Evolutionary conservation across 2,329 filamentous ascomycete species (phyloP), one percentile per base, ranked within the genome.

Genomic region (Colletotrichum eremochloae): DNA sequence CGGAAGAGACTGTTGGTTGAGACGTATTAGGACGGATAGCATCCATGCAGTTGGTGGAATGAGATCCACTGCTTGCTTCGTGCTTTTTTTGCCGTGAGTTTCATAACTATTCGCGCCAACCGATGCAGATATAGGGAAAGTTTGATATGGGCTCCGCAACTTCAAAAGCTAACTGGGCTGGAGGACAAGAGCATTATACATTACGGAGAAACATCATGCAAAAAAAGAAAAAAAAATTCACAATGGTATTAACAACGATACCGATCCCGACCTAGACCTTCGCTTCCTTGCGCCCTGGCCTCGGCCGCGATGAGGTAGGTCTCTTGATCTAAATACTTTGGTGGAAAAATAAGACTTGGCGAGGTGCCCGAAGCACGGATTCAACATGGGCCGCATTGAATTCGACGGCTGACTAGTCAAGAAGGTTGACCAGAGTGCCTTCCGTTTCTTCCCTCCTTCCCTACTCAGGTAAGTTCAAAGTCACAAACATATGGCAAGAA

Each of bases 251-350:
- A 1, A 18, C 2, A 48, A 3, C 7, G 20, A n/a, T n/a, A 2
- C 9, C 12, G 8, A 1, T n/a, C 18, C 2, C 7, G 20, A 5
- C 2, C 44, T 11, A 24, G 2, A 11, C 0, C 4, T 15, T 5
- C 2, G 12, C 3, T 4, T 31, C 12, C 5, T 29, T 6, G 11
- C 1, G 3, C 2, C 48, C 5, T 15, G 5, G 3, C n/a, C 20
- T 7, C 8, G 4, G 3, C n/a, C 1, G 24, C 24, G n/a, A 44
- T 15, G 6, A 44, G 42, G 15, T 15, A 44, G 42, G 42, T 4
- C 8, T 1, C 3, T 11, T n/a, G 20, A 7, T 3, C 8, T n/a
- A 8, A n/a, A 48, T 11, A n/a, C 5, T 20, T 6, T n/a, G 11
- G 44, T 15, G 12, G 2, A 15, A 5, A 2, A 29, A 12, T 15